Conservation (phyloP, 805 yeast species). For the Candida gorgasii region DNA sequence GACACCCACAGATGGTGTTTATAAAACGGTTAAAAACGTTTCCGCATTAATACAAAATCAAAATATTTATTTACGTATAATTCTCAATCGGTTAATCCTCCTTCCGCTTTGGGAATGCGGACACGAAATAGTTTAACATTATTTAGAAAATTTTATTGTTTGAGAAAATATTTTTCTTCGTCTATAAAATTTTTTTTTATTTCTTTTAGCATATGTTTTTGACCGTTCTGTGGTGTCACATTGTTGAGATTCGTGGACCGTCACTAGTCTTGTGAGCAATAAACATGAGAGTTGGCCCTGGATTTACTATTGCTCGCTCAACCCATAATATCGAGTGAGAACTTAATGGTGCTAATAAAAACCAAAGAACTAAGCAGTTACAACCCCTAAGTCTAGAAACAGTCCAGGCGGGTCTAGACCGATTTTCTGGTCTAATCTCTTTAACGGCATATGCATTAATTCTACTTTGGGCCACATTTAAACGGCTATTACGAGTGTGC, state of each 20-base stretch:
- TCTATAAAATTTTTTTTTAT: conserved; percentile 2
- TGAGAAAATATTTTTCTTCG: conserved; percentile 1
- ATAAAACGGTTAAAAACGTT: neutral
- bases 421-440: neutral
- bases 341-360: too few relatives aligned
- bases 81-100: neutral
- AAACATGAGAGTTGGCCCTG: neutral
- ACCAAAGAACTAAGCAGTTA: too few relatives aligned
- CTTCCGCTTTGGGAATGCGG: neutral
- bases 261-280: conserved; percentile 2
- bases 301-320: too few relatives aligned
- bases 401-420: neutral
- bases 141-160: neutral
- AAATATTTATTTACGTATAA: neutral
- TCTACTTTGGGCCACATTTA: neutral
- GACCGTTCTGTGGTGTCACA: neutral
- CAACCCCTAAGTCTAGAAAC: too few relatives aligned
- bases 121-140: conserved; percentile 2
- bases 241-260: neutral
- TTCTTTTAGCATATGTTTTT: neutral
- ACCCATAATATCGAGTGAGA: too few relatives aligned
- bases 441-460: neutral
- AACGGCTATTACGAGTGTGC: neutral
- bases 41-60: neutral
- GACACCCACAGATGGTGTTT: neutral